phyloP scores from a whole-genome alignment of 2,329 filamentous ascomycete species.

The Cercospora sp. region DNA sequence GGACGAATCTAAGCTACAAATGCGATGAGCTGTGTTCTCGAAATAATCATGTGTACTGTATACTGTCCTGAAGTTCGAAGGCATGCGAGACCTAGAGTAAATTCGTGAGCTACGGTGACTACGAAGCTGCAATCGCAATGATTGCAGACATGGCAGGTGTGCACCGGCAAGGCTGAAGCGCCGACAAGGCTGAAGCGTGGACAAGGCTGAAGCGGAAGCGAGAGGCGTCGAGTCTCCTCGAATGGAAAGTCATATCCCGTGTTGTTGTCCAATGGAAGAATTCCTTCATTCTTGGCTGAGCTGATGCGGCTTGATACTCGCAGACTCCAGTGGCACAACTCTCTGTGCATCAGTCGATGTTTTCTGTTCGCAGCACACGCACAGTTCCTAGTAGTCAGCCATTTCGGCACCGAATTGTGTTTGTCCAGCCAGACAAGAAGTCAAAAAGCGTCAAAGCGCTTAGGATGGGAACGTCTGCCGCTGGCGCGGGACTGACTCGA shows the following conservation, averaged over 20 bases:
- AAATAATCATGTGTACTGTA: not conserved
- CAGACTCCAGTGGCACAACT: not conserved
- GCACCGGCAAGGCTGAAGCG: not conserved
- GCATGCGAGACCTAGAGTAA: not conserved
- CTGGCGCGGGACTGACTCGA: not conserved
- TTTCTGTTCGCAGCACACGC: not conserved
- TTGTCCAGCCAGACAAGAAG: not conserved
- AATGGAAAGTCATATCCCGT: not conserved
- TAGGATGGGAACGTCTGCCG: not conserved
- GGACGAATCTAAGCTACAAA: not conserved
- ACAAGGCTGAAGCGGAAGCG: not conserved
- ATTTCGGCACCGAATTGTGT: not conserved
- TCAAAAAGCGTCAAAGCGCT: not conserved
- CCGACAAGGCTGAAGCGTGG: not conserved
- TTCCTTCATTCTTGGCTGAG: not conserved
- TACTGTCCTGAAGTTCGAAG: not conserved
- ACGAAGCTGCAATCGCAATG: not conserved
- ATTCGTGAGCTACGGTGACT: not conserved
- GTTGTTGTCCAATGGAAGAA: not conserved
- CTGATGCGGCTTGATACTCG: not conserved
- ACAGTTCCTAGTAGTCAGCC: not conserved
- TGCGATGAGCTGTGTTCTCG: not conserved
- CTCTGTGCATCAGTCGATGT: not conserved
- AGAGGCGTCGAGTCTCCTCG: not conserved
- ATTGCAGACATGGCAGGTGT: not conserved